Percentiles rank a stretch among this genome's conserved stretches.
These are phyloP conservation scores for Bacterosira constricta DNA, from an alignment of 108 stramenopile genomes.

Conservation along the genomic window DNA sequence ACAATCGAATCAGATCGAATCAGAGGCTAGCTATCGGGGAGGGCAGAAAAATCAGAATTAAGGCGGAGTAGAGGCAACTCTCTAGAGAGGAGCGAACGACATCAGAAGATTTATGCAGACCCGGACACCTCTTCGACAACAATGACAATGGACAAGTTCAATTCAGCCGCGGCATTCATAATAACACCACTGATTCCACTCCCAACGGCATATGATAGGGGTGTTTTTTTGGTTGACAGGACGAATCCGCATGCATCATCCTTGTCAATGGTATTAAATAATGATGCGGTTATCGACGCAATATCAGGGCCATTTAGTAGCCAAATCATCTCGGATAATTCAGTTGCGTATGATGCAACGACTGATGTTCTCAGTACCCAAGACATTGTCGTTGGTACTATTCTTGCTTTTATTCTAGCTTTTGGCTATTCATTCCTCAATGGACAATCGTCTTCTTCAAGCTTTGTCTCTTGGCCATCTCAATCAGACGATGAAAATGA, in stretches of 20 bases:
- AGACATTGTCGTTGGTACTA: constrained; percentile 50
- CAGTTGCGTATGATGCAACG: too few species aligned
- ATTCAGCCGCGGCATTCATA: not conserved
- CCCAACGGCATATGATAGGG: not conserved
- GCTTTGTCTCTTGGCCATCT: constrained; percentile 31
- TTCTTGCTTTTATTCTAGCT: constrained; percentile 53
- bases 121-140: not conserved
- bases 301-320: not conserved
- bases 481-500: not conserved
- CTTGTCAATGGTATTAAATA: not conserved
- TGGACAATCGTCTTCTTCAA: constrained; percentile 37
- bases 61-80: too few species aligned
- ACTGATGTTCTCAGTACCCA: constrained; percentile 41
- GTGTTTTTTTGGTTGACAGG: not conserved
- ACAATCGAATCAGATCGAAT: too few species aligned
- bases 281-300: not conserved
- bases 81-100: too few species aligned
- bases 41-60: too few species aligned
- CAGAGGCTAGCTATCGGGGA: too few species aligned
- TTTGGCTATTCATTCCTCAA: constrained; percentile 43
- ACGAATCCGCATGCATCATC: not conserved
- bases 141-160: not conserved
- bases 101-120: not conserved
- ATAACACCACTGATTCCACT: not conserved
- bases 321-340: not conserved